Evolutionary conservation across 2,329 filamentous ascomycete species (phyloP).

Genomic region (Pyrenophora seminiperda): DNA sequence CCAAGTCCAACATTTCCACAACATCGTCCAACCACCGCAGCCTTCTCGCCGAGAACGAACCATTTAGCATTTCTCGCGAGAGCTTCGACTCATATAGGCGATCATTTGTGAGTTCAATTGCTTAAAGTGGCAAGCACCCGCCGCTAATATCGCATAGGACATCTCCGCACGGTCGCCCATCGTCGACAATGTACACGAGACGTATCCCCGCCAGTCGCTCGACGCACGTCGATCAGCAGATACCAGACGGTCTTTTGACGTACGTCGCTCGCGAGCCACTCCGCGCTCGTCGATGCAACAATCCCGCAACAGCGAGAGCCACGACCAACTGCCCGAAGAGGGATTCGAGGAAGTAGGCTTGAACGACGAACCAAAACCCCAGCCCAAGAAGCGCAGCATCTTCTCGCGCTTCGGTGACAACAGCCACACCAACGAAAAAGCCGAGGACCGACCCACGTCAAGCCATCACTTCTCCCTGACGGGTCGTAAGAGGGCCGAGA

Average conservation of each 20-base stretch:
- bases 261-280: slow-evolving; percentile 59
- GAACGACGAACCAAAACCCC: slow-evolving; percentile 72
- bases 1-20: slow-evolving; percentile 54
- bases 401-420: slow-evolving; percentile 79
- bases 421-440: slow-evolving; percentile 30
- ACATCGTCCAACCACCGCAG: slow-evolving; percentile 64
- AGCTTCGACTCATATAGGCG: slow-evolving; percentile 96
- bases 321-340: slow-evolving; percentile 71
- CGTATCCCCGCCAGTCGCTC: slow-evolving; percentile 58
- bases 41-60: slow-evolving; percentile 81
- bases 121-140: slow-evolving; percentile 6
- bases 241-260: slow-evolving; percentile 62
- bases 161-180: slow-evolving; percentile 87
- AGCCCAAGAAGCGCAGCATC: slow-evolving; percentile 73
- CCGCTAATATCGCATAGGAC: slow-evolving; percentile 66
- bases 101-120: slow-evolving; percentile 76
- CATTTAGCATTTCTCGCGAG: slow-evolving; percentile 92
- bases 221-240: slow-evolving; percentile 78
- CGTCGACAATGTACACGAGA: slow-evolving; percentile 58
- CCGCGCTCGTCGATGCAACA: slow-evolving; percentile 66
- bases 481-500: slow-evolving; percentile 76
- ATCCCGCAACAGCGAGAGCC: slow-evolving; percentile 62
- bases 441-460: slow-evolving; percentile 51
- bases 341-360: slow-evolving; percentile 89
- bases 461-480: slow-evolving; percentile 67